These are phyloP conservation scores for Elsinoe necatrix DNA, from an alignment of 2,329 filamentous ascomycete genomes.

Conservation along the genomic window DNA sequence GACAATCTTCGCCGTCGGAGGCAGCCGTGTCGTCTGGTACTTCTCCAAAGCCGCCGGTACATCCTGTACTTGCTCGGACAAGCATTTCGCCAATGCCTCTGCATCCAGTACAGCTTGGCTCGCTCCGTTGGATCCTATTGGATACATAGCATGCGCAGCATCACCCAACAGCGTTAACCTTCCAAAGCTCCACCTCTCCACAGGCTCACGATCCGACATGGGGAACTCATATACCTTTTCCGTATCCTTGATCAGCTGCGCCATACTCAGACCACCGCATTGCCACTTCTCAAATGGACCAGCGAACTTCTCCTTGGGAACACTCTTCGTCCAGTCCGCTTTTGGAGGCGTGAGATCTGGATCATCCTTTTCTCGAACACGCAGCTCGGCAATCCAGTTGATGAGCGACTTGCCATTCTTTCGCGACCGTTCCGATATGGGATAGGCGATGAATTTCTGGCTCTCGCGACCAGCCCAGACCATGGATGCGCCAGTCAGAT, in stretches of 20 bases:
- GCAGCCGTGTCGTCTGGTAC: slow-evolving; percentile 35
- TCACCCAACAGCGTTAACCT: slow-evolving; percentile 35
- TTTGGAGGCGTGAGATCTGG: slow-evolving; percentile 37
- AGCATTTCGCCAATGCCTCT: slow-evolving; percentile 31
- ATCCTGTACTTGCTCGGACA: slow-evolving; percentile 24
- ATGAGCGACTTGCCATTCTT: slow-evolving; percentile 34
- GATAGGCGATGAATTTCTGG: slow-evolving; percentile 43
- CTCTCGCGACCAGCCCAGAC: slow-evolving; percentile 41
- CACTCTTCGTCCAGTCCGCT: slow-evolving; percentile 38
- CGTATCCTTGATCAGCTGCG: slow-evolving; percentile 36
- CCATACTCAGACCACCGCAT: slow-evolving; percentile 37
- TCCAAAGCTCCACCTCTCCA: slow-evolving; percentile 34
- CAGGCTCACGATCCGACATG: slow-evolving; percentile 39
- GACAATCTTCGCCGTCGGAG: slow-evolving; percentile 39
- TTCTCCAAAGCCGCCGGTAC: slow-evolving; percentile 29
- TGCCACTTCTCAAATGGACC: slow-evolving; percentile 35
- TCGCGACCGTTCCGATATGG: slow-evolving; percentile 33
- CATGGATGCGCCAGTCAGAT: slow-evolving; percentile 38
- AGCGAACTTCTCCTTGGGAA: slow-evolving; percentile 35
- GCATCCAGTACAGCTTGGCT: slow-evolving; percentile 41
- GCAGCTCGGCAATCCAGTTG: slow-evolving; percentile 42
- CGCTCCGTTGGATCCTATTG: slow-evolving; percentile 38
- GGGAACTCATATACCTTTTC: slow-evolving; percentile 40
- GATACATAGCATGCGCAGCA: slow-evolving; percentile 37
- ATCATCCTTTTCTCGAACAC: slow-evolving; percentile 36